These are phyloP conservation scores for Trichomonas vaginalis DNA, from an alignment of 208 protist genomes.

Conservation along the genomic window DNA sequence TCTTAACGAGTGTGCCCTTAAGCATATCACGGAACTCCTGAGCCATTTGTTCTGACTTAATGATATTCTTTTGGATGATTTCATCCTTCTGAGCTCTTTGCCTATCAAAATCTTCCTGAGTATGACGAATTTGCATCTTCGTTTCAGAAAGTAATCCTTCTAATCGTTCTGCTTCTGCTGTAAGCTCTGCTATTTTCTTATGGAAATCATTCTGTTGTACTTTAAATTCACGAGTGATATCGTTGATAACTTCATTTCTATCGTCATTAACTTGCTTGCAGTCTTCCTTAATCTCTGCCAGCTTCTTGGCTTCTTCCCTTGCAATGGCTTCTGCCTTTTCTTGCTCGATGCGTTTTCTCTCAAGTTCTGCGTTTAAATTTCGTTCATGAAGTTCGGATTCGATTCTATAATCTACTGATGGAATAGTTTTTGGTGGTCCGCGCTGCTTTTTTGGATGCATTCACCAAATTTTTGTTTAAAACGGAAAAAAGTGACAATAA, in stretches of 20 bases:
- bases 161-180: background rate
- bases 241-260: background rate
- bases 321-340: background rate
- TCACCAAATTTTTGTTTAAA: too few species aligned
- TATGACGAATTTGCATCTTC: constrained; percentile 1
- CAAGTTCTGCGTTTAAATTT: background rate
- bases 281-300: background rate
- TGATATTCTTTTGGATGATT: background rate
- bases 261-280: background rate
- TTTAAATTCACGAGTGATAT: constrained; percentile 20
- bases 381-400: background rate
- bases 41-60: constrained; percentile 17
- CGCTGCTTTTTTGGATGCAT: background rate
- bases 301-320: background rate
- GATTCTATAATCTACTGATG: background rate
- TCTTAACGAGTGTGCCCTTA: background rate
- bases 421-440: background rate
- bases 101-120: background rate
- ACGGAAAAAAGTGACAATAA: too few species aligned
- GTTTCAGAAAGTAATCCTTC: background rate
- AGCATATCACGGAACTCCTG: constrained; percentile 13
- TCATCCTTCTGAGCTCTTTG: background rate
- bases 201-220: constrained; percentile 9
- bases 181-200: background rate
- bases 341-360: background rate